Evolutionary conservation across 2,329 filamentous ascomycete genomes (phyloP), one percentile per base, ranked within the genome.

Genomic region (Claviceps citrina): DNA sequence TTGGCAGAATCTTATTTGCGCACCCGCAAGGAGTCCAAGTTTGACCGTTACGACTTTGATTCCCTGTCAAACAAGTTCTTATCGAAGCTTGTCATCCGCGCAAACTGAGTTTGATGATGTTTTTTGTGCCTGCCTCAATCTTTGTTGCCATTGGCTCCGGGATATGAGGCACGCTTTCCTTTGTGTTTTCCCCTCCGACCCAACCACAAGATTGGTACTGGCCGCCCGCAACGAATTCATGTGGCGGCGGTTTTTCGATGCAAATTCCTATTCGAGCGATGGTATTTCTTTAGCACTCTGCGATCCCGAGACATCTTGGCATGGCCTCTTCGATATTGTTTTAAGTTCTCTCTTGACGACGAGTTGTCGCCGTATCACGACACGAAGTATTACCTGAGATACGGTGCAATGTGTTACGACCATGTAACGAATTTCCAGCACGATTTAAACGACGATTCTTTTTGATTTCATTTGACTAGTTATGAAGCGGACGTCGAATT

Each of bases 1-100:
- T 15, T 20, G 46, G 32, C 65, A 95, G 87, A 95, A 66, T 68
- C 75, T 41, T 96, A 95, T 62, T 73, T 96, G 45, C 79, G 84
- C 54, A 77, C 77, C 45, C 83, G 89, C 51, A 73, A 76, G 50
- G 78, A 80, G 43, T 76, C 81, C 54, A 84, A 81, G 62, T 96
- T 94, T 61, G 82, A 94, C 66, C 78, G 84, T 51, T 76, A 81
- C 52, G 84, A 96, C 66, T 96, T 95, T 57, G 89, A 96, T 67
- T 91, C 80, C 45, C 65, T 96, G 57, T 93, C 87, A 39, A 95
- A 94, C 70, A 96, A 95, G 69, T 95, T 96, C 68, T 67, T 95
- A 51, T 93, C 87, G 28, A 93, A 93, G 65, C 76, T 96, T 55
- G 87, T 95, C 59, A 94, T 95, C 61, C 85, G 89, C 52, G 84